phyloP scores from a whole-genome alignment of 352 stramenopile species.

The Pythium folliculosum region DNA sequence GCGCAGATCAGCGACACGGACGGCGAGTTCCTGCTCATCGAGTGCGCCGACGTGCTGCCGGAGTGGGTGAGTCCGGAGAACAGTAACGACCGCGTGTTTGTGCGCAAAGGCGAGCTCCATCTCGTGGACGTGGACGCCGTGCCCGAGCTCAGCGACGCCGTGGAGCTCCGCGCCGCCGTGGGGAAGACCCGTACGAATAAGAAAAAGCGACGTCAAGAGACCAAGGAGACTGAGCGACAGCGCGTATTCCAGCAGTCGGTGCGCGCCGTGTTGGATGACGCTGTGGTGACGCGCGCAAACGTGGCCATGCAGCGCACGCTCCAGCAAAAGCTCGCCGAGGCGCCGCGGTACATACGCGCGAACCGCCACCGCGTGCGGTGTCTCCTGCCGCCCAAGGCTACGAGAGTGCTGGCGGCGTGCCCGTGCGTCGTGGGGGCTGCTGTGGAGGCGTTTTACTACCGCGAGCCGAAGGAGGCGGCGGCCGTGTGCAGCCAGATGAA shows the following conservation, averaged over 20 bases:
- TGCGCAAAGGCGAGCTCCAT: slow-evolving; percentile 23
- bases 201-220: neutral
- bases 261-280: slow-evolving; percentile 10
- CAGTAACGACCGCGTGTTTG: slow-evolving; percentile 33
- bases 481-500: slow-evolving; percentile 59
- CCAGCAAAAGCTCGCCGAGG: slow-evolving; percentile 23
- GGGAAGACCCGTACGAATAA: slow-evolving; percentile 1
- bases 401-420: slow-evolving; percentile 16
- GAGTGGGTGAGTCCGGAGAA: slow-evolving; percentile 47
- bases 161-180: neutral
- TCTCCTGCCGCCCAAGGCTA: slow-evolving; percentile 22
- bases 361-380: slow-evolving; percentile 40
- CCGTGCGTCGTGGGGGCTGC: slow-evolving; percentile 32
- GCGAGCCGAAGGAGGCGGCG: slow-evolving; percentile 39
- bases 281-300: slow-evolving; percentile 18
- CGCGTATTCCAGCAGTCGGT: slow-evolving; percentile 11
- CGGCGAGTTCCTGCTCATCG: slow-evolving; percentile 52
- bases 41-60: slow-evolving; percentile 46
- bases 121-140: slow-evolving; percentile 18
- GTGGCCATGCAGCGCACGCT: slow-evolving; percentile 25
- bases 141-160: slow-evolving; percentile 2
- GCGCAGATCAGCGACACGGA: slow-evolving; percentile 41
- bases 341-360: slow-evolving; percentile 20
- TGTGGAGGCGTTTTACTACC: slow-evolving; percentile 45
- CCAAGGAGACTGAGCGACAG: neutral